Base-by-base conservation (phyloP, 371 early-diverging fungal genomes). In the Chytridium lagenaria region DNA sequence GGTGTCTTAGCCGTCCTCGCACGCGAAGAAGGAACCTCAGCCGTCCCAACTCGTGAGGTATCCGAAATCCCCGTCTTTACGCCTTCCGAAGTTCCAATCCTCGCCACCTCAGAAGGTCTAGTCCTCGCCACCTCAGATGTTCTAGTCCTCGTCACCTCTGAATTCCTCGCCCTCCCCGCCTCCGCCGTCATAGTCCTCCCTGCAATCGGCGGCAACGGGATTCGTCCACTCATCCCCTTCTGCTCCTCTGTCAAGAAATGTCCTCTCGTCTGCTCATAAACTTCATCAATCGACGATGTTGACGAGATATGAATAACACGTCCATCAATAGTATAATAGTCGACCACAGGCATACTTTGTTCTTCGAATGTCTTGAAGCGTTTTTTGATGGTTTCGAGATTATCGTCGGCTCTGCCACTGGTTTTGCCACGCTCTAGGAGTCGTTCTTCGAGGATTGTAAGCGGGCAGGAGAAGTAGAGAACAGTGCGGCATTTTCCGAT, bases 341-440 rank as follows among this genome's bases (percentile, higher is more conserved):
- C 82, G 49, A 90, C 76, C 30, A 91, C 87, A 30, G 91, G 90
- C 40, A 81, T 28, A 44, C 85, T 87, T 33, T 80, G 72, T n/a
- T 83, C 70, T 39, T 80, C 67, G 74, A 83, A 91, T 3, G 84
- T 81, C 16, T 75, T 59, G 57, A 89, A 79, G 61, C 91, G 75
- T 50, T 84, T 85, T 61, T 74, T 68, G 67, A 89, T 88, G 1
- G 86, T 81, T 3, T 85, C 88, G 37, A 81, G 15, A 63, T 87
- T 88, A 69, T 89, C 89, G 72, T 89, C 89, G 7, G 82, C 77
- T 1, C 89, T 73, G 2, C 89, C 89, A 34, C 82, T 81, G 2
- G 87, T 85, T 70, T 88, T 81, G 1, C 85, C 87, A 31, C 88
- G 79, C 65, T 87, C 84, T n/a, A 89, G 39, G 40, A 89, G 69